Percentiles rank a stretch among this genome's conserved stretches.
These are phyloP conservation scores for Lactifluus echinatus DNA, from an alignment of 768 basidiomycete genomes.

Conservation along the genomic window DNA sequence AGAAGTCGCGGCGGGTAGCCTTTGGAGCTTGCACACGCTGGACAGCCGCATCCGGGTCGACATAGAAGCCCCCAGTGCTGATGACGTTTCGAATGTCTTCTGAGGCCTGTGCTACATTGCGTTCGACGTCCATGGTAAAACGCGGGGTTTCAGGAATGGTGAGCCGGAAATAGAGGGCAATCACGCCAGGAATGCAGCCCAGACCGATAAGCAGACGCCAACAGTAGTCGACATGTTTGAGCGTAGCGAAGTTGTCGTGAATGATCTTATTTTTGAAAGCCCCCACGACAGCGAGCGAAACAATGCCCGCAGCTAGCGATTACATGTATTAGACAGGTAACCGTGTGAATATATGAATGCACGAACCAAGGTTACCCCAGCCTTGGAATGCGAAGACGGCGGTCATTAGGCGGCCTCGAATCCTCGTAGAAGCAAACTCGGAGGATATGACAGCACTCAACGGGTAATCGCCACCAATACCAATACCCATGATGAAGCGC, in stretches of 20 bases:
- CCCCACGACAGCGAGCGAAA: conserved; percentile 52
- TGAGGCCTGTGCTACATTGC: conserved; percentile 68
- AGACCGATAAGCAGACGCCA: conserved; percentile 89
- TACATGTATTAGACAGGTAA: not conserved
- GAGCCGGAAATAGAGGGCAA: conserved; percentile 87
- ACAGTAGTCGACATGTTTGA: conserved; percentile 55
- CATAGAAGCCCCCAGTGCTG: conserved; percentile 35
- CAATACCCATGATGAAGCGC: conserved; percentile 77
- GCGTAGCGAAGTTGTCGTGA: conserved; percentile 31
- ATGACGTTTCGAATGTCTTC: conserved; percentile 67
- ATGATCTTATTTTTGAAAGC: conserved; percentile 62
- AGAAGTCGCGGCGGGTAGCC: conserved; percentile 62
- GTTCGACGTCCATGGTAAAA: conserved; percentile 86
- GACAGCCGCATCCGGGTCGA: conserved; percentile 48
- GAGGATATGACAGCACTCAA: conserved; percentile 79
- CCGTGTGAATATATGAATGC: not conserved
- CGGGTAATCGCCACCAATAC: conserved; percentile 88
- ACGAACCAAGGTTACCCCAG: conserved; percentile 74
- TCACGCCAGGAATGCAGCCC: conserved; percentile 69
- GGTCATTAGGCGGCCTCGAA: conserved; percentile 81
- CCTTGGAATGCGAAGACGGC: conserved; percentile 83
- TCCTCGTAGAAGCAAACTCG: conserved; percentile 73
- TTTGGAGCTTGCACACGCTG: conserved; percentile 62
- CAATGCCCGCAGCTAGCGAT: conserved; percentile 48
- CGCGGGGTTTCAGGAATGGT: conserved; percentile 91